These are phyloP conservation scores for Tolypocladium sp. DNA, from an alignment of 2,329 filamentous ascomycete species.

Conservation along the genomic window DNA sequence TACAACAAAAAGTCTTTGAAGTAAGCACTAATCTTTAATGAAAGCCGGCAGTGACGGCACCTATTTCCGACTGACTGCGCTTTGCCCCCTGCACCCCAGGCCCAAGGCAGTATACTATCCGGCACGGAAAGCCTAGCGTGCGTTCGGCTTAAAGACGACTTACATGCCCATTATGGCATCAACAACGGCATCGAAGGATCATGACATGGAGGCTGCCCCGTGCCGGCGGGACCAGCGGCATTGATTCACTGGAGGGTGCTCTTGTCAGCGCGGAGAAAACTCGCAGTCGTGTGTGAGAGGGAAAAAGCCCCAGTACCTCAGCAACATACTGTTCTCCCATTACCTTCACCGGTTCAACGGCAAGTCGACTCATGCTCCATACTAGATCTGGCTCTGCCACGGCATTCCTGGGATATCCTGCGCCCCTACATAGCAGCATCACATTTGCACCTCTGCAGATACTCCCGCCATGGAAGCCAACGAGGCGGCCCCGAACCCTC, in stretches of 20 bases:
- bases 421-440: background rate
- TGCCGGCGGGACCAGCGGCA: background rate
- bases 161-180: background rate
- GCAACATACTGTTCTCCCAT: background rate
- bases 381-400: background rate
- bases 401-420: background rate
- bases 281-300: background rate
- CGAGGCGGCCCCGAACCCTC: background rate
- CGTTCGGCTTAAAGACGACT: background rate
- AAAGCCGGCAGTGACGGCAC: background rate
- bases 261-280: background rate
- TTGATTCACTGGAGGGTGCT: background rate
- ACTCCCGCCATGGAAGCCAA: background rate
- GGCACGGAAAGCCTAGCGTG: background rate
- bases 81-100: background rate
- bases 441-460: background rate
- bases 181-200: background rate
- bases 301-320: background rate
- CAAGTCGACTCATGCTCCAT: background rate
- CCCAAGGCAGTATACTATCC: background rate
- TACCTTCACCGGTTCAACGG: background rate
- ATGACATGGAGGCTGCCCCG: too few species aligned
- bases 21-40: background rate
- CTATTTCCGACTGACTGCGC: background rate
- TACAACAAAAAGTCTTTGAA: background rate